Evolutionary conservation across 2,329 filamentous ascomycete genomes (phyloP).

Genomic region (Peltaster fructicola): DNA sequence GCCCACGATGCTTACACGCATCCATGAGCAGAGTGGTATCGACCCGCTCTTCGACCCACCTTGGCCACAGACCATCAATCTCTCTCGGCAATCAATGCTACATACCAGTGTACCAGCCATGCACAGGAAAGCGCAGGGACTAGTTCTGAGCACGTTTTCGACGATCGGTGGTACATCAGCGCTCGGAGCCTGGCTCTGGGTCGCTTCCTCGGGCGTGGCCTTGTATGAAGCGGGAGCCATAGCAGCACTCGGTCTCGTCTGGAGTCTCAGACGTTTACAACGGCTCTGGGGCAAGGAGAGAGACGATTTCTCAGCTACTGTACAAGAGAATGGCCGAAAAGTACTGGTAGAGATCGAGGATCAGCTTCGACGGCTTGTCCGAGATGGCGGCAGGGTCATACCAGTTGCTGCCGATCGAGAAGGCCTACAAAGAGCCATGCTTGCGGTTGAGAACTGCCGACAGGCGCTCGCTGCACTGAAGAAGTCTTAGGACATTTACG

Average conservation of each 20-base stretch:
- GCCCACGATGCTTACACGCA: conserved; percentile 10
- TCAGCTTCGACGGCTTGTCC: conserved; percentile 28
- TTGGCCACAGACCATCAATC: conserved; percentile 61
- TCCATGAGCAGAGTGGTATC: conserved; percentile 13
- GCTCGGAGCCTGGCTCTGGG: conserved; percentile 37
- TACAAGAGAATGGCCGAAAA: conserved; percentile 39
- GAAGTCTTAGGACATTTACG: too few relatives aligned
- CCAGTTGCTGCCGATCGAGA: too few relatives aligned
- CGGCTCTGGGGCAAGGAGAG: conserved; percentile 39
- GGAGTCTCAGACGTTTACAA: conserved; percentile 40
- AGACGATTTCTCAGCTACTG: conserved; percentile 31
- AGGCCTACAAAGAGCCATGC: too few relatives aligned
- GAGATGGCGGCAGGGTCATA: conserved; percentile 25
- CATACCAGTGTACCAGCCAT: conserved; percentile 24
- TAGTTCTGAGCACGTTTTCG: conserved; percentile 54
- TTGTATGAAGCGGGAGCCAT: conserved; percentile 42
- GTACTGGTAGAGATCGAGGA: conserved; percentile 37
- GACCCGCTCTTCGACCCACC: conserved; percentile 23
- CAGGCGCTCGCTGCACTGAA: too few relatives aligned
- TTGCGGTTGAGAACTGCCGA: too few relatives aligned
- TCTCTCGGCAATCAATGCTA: conserved; percentile 39
- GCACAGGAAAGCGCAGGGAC: conserved; percentile 27
- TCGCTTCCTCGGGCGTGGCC: conserved; percentile 33
- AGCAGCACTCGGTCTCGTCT: conserved; percentile 40
- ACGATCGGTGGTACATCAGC: conserved; percentile 44